phyloP scores from a whole-genome alignment of 768 basidiomycete genomes.

The Boletus reticulatus region DNA sequence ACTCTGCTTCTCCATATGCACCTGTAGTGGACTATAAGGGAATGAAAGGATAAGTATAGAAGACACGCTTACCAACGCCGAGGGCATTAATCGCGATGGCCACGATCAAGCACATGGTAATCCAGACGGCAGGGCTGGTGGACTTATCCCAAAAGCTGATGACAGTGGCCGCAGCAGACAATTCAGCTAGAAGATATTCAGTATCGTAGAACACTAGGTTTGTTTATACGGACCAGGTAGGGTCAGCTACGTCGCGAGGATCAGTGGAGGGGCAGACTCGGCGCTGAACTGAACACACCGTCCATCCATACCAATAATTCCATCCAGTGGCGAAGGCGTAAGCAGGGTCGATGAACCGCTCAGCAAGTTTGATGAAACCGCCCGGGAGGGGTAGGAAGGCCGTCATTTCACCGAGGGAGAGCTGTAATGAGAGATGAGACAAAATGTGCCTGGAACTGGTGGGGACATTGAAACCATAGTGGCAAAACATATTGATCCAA shows the following conservation, averaged over 20 bases:
- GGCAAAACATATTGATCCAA: slow-evolving; percentile 37
- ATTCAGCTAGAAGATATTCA: slow-evolving; percentile 35
- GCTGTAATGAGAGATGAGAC: slow-evolving; percentile 12
- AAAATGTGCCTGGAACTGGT: not conserved
- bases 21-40: slow-evolving; percentile 16
- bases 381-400: slow-evolving; percentile 45
- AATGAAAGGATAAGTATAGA: no score
- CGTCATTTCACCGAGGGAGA: slow-evolving; percentile 45
- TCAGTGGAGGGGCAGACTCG: slow-evolving; percentile 3
- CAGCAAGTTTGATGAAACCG: slow-evolving; percentile 46
- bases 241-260: slow-evolving; percentile 15
- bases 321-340: slow-evolving; percentile 44
- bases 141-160: slow-evolving; percentile 45
- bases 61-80: slow-evolving; percentile 34
- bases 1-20: slow-evolving; percentile 47
- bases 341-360: slow-evolving; percentile 47
- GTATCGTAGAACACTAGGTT: not conserved
- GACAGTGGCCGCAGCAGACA: slow-evolving; percentile 49
- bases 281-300: slow-evolving; percentile 4
- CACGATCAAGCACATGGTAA: slow-evolving; percentile 50
- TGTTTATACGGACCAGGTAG: slow-evolving; percentile 20
- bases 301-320: slow-evolving; percentile 43
- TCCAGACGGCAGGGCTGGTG: slow-evolving; percentile 48
- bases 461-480: slow-evolving; percentile 33
- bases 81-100: slow-evolving; percentile 46